Conservation (phyloP, 2,329 filamentous ascomycete species). For the Penicillium sp. region DNA sequence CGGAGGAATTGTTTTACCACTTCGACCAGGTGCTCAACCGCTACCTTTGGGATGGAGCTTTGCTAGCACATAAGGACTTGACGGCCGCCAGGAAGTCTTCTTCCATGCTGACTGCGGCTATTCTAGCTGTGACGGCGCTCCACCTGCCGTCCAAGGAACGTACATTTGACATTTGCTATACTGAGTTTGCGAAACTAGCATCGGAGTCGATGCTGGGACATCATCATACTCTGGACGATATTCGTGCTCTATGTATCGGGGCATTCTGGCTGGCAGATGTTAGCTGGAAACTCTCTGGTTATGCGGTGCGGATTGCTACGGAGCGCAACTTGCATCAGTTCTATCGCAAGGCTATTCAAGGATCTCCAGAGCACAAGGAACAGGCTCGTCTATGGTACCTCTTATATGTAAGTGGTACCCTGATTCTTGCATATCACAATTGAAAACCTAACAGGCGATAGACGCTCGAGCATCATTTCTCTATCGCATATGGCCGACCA, state of each 20-base stretch:
- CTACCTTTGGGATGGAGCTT: conserved; percentile 45
- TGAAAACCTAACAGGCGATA: conserved; percentile 20
- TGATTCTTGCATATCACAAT: neutral
- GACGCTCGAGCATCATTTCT: conserved; percentile 46
- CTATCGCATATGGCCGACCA: conserved; percentile 45
- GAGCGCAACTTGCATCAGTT: conserved; percentile 46
- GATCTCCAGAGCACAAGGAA: conserved; percentile 38
- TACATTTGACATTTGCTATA: conserved; percentile 51
- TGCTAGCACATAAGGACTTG: conserved; percentile 48
- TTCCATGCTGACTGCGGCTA: conserved; percentile 41
- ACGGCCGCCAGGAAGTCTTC: conserved; percentile 49
- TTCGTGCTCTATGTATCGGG: conserved; percentile 55
- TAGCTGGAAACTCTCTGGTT: conserved; percentile 48
- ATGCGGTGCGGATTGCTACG: conserved; percentile 44
- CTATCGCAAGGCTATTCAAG: conserved; percentile 41
- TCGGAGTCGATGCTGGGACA: conserved; percentile 55
- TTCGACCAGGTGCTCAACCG: conserved; percentile 44
- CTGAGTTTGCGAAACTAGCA: conserved; percentile 54
- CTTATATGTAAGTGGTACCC: conserved; percentile 37
- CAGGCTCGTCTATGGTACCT: conserved; percentile 43
- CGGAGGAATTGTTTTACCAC: conserved; percentile 43
- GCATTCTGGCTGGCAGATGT: conserved; percentile 59
- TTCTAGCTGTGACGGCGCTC: conserved; percentile 53
- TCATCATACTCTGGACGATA: conserved; percentile 52
- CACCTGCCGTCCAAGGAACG: conserved; percentile 50